phyloP scores from a whole-genome alignment of 179 eudicot species.

The Silene noctiflora region DNA sequence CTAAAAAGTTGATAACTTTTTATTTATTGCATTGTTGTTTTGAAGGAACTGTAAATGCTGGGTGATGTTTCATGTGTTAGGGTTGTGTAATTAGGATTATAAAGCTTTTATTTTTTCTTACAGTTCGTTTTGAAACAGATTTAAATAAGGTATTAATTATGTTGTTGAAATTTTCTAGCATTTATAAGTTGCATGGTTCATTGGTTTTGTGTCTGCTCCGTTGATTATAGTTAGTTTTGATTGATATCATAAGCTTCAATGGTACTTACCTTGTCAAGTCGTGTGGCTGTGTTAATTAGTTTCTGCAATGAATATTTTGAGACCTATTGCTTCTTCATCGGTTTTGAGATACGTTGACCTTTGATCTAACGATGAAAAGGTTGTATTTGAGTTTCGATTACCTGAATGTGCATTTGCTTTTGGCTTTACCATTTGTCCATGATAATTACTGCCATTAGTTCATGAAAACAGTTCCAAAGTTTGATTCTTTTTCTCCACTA shows the following conservation, averaged over 20 bases:
- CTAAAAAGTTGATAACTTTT: not conserved
- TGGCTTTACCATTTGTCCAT: not conserved
- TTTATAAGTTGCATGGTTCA: not conserved
- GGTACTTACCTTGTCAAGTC: not conserved
- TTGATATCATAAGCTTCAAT: not conserved
- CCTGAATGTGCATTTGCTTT: not conserved
- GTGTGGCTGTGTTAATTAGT: not conserved
- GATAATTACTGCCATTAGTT: not conserved
- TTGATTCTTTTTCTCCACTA: not conserved
- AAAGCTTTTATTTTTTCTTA: no score
- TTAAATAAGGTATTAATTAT: not conserved
- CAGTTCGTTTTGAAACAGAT: no score
- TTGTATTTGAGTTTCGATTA: not conserved
- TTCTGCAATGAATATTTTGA: not conserved
- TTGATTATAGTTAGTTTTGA: not conserved
- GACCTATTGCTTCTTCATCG: not conserved
- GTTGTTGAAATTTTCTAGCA: not conserved
- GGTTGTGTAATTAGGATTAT: no score
- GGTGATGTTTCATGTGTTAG: not conserved
- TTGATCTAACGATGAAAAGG: not conserved
- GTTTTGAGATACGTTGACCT: no score
- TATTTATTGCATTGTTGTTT: no score
- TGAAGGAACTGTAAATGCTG: no score
- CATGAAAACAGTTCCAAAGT: not conserved
- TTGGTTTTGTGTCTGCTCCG: not conserved